Evolutionary conservation across 176 grass and related monocot species (phyloP).

Genomic region (Dendrocalamus sinicus): DNA sequence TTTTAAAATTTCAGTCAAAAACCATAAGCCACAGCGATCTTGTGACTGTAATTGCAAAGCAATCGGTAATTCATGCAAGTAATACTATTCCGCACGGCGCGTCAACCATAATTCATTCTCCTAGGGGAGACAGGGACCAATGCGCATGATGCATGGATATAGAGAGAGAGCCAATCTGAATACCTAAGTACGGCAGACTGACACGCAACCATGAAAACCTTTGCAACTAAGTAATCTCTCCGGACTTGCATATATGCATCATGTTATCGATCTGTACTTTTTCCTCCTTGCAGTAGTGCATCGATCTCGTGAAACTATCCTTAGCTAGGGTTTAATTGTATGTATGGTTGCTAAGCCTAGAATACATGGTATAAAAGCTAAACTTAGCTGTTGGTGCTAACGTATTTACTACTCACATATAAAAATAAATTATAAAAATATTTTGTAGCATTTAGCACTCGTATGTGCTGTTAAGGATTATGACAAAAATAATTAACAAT

Average conservation of each 20-base stretch:
- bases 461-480: not conserved
- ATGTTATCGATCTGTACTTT: too few relatives aligned
- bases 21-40: too few relatives aligned
- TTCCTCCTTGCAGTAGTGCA: too few relatives aligned
- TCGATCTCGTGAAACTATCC: too few relatives aligned
- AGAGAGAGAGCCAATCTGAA: not conserved
- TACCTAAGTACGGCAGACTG: not conserved
- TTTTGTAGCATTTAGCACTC: not conserved
- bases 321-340: not conserved
- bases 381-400: too few relatives aligned
- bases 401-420: too few relatives aligned
- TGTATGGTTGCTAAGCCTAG: not conserved
- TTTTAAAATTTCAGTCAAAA: too few relatives aligned
- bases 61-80: not conserved
- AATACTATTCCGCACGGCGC: not conserved
- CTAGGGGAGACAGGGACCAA: not conserved
- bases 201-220: not conserved
- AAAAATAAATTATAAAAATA: not conserved
- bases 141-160: not conserved
- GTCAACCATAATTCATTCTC: not conserved
- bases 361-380: not conserved
- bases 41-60: not conserved
- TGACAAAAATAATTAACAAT: not conserved
- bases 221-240: too few relatives aligned
- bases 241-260: not conserved